Conservation (phyloP, 2,329 filamentous ascomycete genomes). For the Paradendryphiella salina region DNA sequence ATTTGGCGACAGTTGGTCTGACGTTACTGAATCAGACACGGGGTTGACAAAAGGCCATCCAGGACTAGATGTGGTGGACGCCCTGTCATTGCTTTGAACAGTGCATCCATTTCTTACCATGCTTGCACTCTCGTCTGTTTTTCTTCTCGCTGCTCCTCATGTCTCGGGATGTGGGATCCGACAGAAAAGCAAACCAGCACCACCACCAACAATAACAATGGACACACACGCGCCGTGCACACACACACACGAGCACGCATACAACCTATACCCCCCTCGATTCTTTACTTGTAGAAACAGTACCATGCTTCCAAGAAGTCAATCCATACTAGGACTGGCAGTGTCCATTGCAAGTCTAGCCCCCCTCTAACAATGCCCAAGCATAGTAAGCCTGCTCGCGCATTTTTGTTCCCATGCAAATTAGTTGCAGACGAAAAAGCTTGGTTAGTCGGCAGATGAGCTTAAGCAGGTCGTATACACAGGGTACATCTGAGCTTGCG, state of each 20-base stretch:
- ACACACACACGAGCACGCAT: too few relatives aligned
- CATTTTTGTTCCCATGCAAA: too few relatives aligned
- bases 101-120: not conserved
- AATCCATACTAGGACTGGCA: not conserved
- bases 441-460: conserved; percentile 11
- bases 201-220: not conserved
- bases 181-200: not conserved
- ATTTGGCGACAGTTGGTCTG: not conserved
- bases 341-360: not conserved
- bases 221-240: not conserved
- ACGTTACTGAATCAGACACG: not conserved
- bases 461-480: conserved; percentile 6
- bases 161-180: not conserved
- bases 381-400: too few relatives aligned
- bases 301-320: not conserved
- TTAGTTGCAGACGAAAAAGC: conserved; percentile 8
- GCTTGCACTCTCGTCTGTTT: too few relatives aligned
- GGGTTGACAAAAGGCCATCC: not conserved
- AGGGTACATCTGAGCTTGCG: not conserved
- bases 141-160: not conserved
- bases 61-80: not conserved
- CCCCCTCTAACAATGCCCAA: too few relatives aligned
- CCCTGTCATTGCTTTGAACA: not conserved
- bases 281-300: too few relatives aligned
- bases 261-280: too few relatives aligned